Conservation (phyloP, 2,329 filamentous ascomycete genomes). For the Cercospora janseana region DNA sequence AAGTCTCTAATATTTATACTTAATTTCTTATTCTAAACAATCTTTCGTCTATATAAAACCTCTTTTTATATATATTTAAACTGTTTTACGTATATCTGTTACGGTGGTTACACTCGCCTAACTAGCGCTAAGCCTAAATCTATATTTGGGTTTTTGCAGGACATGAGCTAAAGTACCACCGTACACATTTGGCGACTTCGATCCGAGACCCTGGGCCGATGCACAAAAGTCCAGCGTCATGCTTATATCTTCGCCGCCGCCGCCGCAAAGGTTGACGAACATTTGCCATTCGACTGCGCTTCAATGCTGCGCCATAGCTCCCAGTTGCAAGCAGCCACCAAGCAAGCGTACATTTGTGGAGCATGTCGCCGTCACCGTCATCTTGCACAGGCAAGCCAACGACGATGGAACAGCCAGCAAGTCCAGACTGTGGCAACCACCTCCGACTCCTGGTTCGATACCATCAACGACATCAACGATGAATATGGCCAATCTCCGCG, state of each 20-base stretch:
- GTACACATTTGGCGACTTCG: too few species aligned
- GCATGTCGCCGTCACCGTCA: slow-evolving; percentile 25
- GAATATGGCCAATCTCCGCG: slow-evolving; percentile 4
- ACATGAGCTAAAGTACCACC: too few species aligned
- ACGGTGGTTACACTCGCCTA: too few species aligned
- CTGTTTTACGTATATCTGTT: too few species aligned
- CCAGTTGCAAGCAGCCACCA: slow-evolving; percentile 25
- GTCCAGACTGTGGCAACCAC: neutral
- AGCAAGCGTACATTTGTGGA: slow-evolving; percentile 24
- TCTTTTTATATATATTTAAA: too few species aligned
- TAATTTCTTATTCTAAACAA: too few species aligned
- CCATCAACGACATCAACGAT: slow-evolving; percentile 28
- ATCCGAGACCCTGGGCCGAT: neutral
- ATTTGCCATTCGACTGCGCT: neutral
- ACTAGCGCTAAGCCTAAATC: too few species aligned
- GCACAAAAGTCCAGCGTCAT: slow-evolving; percentile 1
- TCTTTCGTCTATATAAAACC: too few species aligned
- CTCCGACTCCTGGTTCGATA: slow-evolving; percentile 22
- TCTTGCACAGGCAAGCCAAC: slow-evolving; percentile 14
- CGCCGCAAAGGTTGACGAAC: neutral
- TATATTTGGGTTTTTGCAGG: too few species aligned
- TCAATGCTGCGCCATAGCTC: slow-evolving; percentile 23
- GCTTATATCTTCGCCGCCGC: neutral
- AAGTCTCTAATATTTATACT: too few species aligned
- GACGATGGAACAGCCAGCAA: slow-evolving; percentile 20